These are phyloP conservation scores for Kurtzmaniella natalensis DNA, from an alignment of 1,139 yeast genomes.

Conservation along the genomic window DNA sequence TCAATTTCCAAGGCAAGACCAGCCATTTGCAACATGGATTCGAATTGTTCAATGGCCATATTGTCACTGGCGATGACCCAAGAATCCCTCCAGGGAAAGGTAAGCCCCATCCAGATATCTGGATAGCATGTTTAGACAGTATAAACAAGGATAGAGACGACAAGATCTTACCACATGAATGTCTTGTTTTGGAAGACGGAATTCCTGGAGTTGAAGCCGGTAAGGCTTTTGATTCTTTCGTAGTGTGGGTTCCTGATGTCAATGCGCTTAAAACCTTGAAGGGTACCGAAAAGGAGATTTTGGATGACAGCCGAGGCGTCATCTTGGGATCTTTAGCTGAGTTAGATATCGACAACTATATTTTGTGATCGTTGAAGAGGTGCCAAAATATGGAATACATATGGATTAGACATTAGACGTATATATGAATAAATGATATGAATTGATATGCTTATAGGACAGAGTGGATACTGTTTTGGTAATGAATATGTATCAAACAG, in stretches of 20 bases:
- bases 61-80: conserved; percentile 85
- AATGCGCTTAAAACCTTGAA: conserved; percentile 55
- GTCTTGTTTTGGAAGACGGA: conserved; percentile 92
- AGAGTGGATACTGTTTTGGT: too few relatives aligned
- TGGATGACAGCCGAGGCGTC: conserved; percentile 52
- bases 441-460: too few relatives aligned
- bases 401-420: too few relatives aligned
- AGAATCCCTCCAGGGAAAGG: conserved; percentile 82
- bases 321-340: conserved; percentile 48
- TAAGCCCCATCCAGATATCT: conserved; percentile 90
- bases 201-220: conserved; percentile 86
- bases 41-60: conserved; percentile 57
- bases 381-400: too few relatives aligned
- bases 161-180: conserved; percentile 48
- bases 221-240: conserved; percentile 75
- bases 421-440: too few relatives aligned
- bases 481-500: too few relatives aligned
- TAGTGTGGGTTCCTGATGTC: conserved; percentile 89
- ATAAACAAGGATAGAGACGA: conserved; percentile 47
- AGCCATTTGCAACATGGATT: conserved; percentile 59
- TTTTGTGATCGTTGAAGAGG: background rate
- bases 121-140: conserved; percentile 73
- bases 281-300: conserved; percentile 38
- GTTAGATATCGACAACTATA: conserved; percentile 25
- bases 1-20: conserved; percentile 66